These are phyloP conservation scores for Scleroderma citrinum DNA, from an alignment of 768 basidiomycete species.

Conservation along the genomic window DNA sequence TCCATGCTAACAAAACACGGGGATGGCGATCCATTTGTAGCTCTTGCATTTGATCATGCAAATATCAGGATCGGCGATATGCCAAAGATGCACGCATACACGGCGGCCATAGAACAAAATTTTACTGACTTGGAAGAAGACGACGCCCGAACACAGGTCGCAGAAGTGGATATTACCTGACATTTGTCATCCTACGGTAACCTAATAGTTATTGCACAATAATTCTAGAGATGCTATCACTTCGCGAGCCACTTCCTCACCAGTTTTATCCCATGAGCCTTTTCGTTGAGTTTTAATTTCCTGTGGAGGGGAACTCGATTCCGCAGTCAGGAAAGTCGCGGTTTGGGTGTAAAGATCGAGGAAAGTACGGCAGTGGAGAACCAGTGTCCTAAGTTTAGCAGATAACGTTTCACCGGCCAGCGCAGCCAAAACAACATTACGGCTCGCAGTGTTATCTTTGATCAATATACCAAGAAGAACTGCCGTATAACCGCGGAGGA, in stretches of 20 bases:
- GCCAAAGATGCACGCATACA: conserved; percentile 81
- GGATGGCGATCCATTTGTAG: conserved; percentile 44
- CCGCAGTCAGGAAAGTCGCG: conserved; percentile 19
- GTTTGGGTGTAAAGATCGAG: conserved; percentile 36
- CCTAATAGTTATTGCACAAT: conserved; percentile 4
- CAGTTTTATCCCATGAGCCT: conserved; percentile 25
- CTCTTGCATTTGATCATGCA: conserved; percentile 78
- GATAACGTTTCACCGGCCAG: conserved; percentile 30
- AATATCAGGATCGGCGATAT: conserved; percentile 69
- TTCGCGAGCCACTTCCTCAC: conserved; percentile 39
- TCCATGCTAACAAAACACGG: conserved; percentile 21
- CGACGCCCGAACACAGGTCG: conserved; percentile 18
- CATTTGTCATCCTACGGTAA: not conserved
- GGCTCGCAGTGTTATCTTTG: conserved; percentile 28
- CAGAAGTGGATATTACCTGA: conserved; percentile 17
- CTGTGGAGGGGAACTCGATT: conserved; percentile 1
- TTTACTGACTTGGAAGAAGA: conserved; percentile 53
- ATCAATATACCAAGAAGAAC: conserved; percentile 60
- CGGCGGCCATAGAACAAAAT: conserved; percentile 61
- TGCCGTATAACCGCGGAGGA: conserved; percentile 69
- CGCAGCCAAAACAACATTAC: conserved; percentile 25
- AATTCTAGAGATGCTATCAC: conserved; percentile 51
- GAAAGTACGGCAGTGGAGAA: conserved; percentile 36
- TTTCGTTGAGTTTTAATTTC: conserved; percentile 5
- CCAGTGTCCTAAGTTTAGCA: conserved; percentile 28